These are phyloP conservation scores for Aspergillus sp. DNA, from an alignment of 2,329 filamentous ascomycete genomes.

Conservation along the genomic window DNA sequence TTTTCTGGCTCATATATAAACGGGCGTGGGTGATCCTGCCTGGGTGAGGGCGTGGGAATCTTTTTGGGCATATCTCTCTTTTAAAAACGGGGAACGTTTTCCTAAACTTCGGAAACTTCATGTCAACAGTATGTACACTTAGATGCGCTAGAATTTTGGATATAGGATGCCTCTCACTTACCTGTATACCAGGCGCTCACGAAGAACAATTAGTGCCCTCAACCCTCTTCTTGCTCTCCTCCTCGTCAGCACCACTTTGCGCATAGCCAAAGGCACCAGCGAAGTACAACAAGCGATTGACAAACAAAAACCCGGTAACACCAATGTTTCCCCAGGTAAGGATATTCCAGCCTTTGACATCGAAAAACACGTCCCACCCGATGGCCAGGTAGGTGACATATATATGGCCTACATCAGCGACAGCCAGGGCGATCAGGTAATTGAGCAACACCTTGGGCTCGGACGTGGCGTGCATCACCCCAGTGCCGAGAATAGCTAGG, in stretches of 20 bases:
- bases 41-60: too few relatives aligned
- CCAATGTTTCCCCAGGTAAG: constrained; percentile 76
- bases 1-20: constrained; percentile 4
- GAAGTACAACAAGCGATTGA: constrained; percentile 62
- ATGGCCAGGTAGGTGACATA: constrained; percentile 64
- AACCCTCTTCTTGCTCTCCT: constrained; percentile 44
- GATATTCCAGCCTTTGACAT: constrained; percentile 66
- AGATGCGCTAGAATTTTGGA: too few relatives aligned
- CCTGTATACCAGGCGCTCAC: background rate
- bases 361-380: constrained; percentile 58
- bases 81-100: too few relatives aligned
- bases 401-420: constrained; percentile 71
- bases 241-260: constrained; percentile 53
- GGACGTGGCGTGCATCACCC: constrained; percentile 65
- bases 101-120: too few relatives aligned
- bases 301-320: constrained; percentile 63
- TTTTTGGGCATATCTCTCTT: too few relatives aligned
- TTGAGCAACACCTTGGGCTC: constrained; percentile 69
- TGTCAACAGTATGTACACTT: too few relatives aligned
- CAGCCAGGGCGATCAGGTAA: constrained; percentile 68
- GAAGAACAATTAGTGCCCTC: background rate
- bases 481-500: constrained; percentile 66
- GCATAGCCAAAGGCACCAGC: constrained; percentile 61
- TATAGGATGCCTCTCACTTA: too few relatives aligned
- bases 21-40: background rate